Percentiles rank a stretch among this genome's conserved stretches.
phyloP scores from a whole-genome alignment of 169 alveolate species.

The Babesia bigemina region DNA sequence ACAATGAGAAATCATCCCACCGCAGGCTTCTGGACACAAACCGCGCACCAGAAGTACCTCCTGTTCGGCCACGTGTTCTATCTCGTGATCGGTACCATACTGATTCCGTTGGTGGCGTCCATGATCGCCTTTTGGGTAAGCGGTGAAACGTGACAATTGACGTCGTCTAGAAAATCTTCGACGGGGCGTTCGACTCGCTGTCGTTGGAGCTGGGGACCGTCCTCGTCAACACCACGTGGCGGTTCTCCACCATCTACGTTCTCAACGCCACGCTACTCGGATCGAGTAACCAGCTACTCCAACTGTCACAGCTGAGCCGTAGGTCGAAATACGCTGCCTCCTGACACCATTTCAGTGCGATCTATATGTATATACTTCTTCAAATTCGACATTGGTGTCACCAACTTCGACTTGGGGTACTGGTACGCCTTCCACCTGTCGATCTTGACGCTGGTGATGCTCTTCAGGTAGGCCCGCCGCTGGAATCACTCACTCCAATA shows the following conservation, averaged over 20 bases:
- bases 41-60: constrained; percentile 59
- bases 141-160: background rate
- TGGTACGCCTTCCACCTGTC: constrained; percentile 83
- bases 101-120: constrained; percentile 67
- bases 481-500: background rate
- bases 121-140: constrained; percentile 71
- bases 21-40: constrained; percentile 66
- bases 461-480: constrained; percentile 66
- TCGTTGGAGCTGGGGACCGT: constrained; percentile 62
- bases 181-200: constrained; percentile 60
- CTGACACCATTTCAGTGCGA: constrained; percentile 4
- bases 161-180: constrained; percentile 45
- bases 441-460: constrained; percentile 72
- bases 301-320: constrained; percentile 55
- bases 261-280: constrained; percentile 63
- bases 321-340: background rate
- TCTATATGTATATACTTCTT: constrained; percentile 33
- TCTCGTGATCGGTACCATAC: constrained; percentile 61
- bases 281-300: constrained; percentile 65
- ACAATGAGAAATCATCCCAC: background rate
- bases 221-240: constrained; percentile 65
- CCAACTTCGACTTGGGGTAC: constrained; percentile 78
- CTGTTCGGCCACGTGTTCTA: constrained; percentile 64
- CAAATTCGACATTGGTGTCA: constrained; percentile 54
- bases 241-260: constrained; percentile 60